Percentiles rank a stretch among this genome's conserved stretches.
phyloP scores from a whole-genome alignment of 1,284 basidiomycete genomes.

The Sutorius eximius region DNA sequence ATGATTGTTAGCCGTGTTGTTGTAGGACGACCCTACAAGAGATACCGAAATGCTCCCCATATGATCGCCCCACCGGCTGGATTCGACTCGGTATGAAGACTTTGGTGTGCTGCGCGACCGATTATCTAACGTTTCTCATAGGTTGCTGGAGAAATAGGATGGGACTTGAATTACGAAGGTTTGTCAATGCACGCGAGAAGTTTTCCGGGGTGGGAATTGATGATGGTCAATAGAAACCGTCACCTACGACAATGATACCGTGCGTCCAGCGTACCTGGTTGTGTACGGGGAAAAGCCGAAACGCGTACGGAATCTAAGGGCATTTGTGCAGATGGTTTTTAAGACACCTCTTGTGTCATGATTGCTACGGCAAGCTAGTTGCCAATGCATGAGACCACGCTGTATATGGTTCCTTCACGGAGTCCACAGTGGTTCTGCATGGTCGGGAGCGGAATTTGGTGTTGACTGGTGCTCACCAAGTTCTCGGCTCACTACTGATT shows the following conservation, averaged over 20 bases:
- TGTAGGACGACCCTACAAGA: slow-evolving; percentile 52
- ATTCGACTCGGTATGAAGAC: slow-evolving; percentile 51
- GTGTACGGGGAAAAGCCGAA: slow-evolving; percentile 46
- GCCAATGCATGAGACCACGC: background rate
- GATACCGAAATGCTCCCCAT: slow-evolving; percentile 45
- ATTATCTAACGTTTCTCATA: slow-evolving; percentile 7
- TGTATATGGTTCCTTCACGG: too few relatives aligned
- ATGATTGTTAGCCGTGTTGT: slow-evolving; percentile 60
- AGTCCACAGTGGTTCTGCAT: too few relatives aligned
- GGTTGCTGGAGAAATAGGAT: slow-evolving; percentile 50
- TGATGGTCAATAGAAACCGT: slow-evolving; percentile 45
- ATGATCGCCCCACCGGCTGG: slow-evolving; percentile 50
- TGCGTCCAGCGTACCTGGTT: slow-evolving; percentile 57
- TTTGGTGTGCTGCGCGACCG: background rate
- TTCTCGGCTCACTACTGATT: background rate
- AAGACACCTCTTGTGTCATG: slow-evolving; percentile 38
- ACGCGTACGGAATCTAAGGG: slow-evolving; percentile 25
- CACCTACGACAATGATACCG: slow-evolving; percentile 57
- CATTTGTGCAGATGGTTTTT: slow-evolving; percentile 35
- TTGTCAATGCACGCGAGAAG: slow-evolving; percentile 4
- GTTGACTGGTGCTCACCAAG: too few relatives aligned
- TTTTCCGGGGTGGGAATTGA: background rate
- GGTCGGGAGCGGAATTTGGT: too few relatives aligned
- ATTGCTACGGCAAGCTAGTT: background rate
- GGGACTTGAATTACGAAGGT: slow-evolving; percentile 55